Evolutionary conservation across 805 yeast species (phyloP).

Genomic region (Kodamaea jinghongensis): DNA sequence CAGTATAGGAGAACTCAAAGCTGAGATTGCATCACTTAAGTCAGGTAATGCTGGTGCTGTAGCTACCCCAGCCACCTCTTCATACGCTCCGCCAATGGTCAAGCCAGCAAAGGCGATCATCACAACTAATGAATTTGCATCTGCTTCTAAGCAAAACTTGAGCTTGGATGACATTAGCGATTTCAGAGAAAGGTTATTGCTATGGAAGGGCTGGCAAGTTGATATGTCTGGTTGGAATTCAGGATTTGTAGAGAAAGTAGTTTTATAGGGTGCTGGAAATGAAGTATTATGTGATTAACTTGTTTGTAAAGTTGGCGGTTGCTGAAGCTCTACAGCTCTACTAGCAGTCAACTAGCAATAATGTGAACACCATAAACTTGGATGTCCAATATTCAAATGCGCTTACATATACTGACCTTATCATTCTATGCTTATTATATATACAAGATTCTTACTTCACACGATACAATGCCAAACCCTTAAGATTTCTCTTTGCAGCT

Average conservation of each 20-base stretch:
- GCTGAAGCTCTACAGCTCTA: too few relatives aligned
- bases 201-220: slow-evolving; percentile 83
- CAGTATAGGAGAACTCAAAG: slow-evolving; percentile 28
- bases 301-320: too few relatives aligned
- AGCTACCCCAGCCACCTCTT: slow-evolving; percentile 5
- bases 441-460: slow-evolving; percentile 39
- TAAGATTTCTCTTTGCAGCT: slow-evolving; percentile 69
- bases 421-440: not conserved
- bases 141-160: slow-evolving; percentile 21
- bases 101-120: slow-evolving; percentile 29
- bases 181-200: slow-evolving; percentile 55
- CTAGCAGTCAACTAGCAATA: too few relatives aligned
- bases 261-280: slow-evolving; percentile 16
- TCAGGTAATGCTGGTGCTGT: slow-evolving; percentile 6
- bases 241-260: slow-evolving; percentile 44
- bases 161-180: slow-evolving; percentile 39
- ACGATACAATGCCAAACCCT: slow-evolving; percentile 83
- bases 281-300: too few relatives aligned
- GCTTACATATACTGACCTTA: too few relatives aligned
- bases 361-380: too few relatives aligned
- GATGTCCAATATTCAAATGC: too few relatives aligned
- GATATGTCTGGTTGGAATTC: slow-evolving; percentile 84
- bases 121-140: slow-evolving; percentile 31
- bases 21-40: slow-evolving; percentile 16
- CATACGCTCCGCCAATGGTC: slow-evolving; percentile 9